Conservation (phyloP, 331 rosid species). For the Erythrophleum ivorense region DNA sequence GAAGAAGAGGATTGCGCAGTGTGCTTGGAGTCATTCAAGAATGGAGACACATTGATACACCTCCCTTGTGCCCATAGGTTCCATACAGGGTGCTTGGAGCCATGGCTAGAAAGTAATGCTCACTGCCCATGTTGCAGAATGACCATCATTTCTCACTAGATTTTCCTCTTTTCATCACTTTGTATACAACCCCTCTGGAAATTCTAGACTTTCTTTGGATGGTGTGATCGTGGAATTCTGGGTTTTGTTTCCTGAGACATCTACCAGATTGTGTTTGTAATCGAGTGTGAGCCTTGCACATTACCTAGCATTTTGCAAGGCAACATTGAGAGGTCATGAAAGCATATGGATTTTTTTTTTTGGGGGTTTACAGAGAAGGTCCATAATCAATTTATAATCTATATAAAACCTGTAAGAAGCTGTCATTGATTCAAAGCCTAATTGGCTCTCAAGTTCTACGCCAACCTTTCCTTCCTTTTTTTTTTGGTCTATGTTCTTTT, state of each 20-base stretch:
- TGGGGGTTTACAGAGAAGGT: no score
- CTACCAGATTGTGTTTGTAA: not conserved
- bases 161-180: not conserved
- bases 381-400: no score
- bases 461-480: no score
- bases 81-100: conserved; percentile 74
- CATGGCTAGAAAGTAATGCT: conserved; percentile 75
- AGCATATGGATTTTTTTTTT: no score
- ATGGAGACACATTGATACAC: conserved; percentile 56
- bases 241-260: not conserved
- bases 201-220: not conserved
- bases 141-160: conserved; percentile 36
- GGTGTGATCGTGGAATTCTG: not conserved
- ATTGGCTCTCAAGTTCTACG: no score
- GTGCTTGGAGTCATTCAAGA: conserved; percentile 67
- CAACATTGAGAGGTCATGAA: no score
- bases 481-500: no score
- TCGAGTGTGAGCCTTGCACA: not conserved
- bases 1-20: conserved; percentile 80
- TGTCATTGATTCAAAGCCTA: no score
- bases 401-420: no score
- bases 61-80: conserved; percentile 84
- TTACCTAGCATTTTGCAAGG: no score
- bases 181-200: not conserved
- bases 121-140: conserved; percentile 92